Percentiles rank a stretch among this genome's conserved stretches.
phyloP scores from a whole-genome alignment of 495 filamentous ascomycete genomes.

The Letharia lupina region DNA sequence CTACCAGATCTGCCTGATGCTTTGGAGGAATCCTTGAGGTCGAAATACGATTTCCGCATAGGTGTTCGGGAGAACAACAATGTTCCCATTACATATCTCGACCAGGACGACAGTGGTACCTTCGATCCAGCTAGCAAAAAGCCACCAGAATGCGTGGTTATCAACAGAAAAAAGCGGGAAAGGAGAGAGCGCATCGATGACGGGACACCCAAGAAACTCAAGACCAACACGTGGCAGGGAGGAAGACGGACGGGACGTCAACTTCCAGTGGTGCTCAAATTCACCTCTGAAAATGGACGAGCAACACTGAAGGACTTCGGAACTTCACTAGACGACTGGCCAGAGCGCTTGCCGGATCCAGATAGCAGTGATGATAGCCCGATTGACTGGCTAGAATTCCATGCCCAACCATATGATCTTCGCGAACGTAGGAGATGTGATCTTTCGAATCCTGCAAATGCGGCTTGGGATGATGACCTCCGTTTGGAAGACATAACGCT shows the following conservation, averaged over 20 bases:
- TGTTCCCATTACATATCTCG: constrained; percentile 15
- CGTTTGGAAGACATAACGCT: constrained; percentile 20
- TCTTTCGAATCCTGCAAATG: neutral
- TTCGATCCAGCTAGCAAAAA: constrained; percentile 20
- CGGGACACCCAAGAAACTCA: constrained; percentile 11
- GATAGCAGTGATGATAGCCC: constrained; percentile 4
- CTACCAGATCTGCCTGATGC: constrained; percentile 6
- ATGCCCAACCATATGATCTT: constrained; percentile 9
- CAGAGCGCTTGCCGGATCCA: neutral
- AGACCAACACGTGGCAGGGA: constrained; percentile 18
- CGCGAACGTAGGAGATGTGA: constrained; percentile 5
- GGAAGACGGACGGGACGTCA: constrained; percentile 18
- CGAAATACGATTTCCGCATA: constrained; percentile 20
- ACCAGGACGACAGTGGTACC: constrained; percentile 22
- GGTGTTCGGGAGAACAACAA: constrained; percentile 16
- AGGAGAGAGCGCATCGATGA: constrained; percentile 5
- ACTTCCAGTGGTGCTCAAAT: constrained; percentile 18
- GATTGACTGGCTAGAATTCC: neutral
- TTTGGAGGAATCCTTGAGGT: neutral
- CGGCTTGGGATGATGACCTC: constrained; percentile 8
- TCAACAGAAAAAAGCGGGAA: constrained; percentile 10
- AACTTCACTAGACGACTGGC: constrained; percentile 19
- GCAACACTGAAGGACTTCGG: constrained; percentile 12
- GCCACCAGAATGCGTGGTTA: constrained; percentile 1
- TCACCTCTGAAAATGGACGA: constrained; percentile 10